Base-by-base conservation (phyloP, 805 yeast species). In the Kodamaea jinghongensis region DNA sequence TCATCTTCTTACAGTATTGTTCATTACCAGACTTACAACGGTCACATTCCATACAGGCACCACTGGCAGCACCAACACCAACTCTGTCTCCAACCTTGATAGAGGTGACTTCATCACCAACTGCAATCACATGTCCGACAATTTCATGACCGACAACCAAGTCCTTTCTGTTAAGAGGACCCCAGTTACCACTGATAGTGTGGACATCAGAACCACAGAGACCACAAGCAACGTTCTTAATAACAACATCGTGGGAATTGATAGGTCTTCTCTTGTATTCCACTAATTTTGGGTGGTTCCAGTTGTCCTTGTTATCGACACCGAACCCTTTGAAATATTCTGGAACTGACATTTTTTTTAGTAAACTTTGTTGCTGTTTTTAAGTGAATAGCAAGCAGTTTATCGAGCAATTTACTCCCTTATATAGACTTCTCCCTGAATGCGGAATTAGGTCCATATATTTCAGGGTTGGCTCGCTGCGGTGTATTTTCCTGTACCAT, bases 1-100 rank as follows among this genome's bases (percentile, higher is more conserved):
- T 72, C 36, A 65, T 60, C 10, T 68, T 55, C 10, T 48, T 44
- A 65, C 95, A 85, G 67, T 76, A 77, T 31, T 61, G 63, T 43
- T 70, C 70, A 45, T 61, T 56, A 36, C 56, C 54, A 22, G 41
- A 23, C n/a, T 48, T 29, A 51, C 78, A 86, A 53, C 78, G 69
- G 34, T 67, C 53, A 64, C 95, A 86, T 11, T 74, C 63, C 42
- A 70, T 60, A 66, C 93, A 85, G 25, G 84, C 67, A 43, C 64
- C 67, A 26, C 71, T 67, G 54, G 78, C 81, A 17, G 93, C 91
- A 48, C 95, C 95, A 35, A 84, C 73, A 36, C 91, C 95, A 17
- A 83, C 91, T 48, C 87, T 70, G 48, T 86, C 82, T 40, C 95
- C 95, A 14, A 81, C 57, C 54, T 70, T 75, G 63, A 61, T 70